Conservation (phyloP, 495 filamentous ascomycete genomes). For the Penicillium diatomitis region DNA sequence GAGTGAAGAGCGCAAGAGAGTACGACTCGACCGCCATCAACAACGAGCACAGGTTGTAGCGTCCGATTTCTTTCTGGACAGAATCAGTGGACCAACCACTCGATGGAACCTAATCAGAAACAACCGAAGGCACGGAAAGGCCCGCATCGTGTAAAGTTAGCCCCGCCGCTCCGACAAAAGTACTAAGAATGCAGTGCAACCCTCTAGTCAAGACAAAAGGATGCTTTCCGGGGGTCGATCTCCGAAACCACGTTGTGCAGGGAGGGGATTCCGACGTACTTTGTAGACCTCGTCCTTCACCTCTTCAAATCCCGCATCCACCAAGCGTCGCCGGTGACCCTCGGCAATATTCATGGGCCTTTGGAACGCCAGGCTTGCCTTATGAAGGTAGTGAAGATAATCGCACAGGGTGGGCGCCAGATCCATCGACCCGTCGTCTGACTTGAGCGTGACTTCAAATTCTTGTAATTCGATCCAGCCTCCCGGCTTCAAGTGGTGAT, state of each 20-base stretch:
- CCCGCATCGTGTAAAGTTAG: background rate
- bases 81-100: constrained; percentile 36
- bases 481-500: constrained; percentile 38
- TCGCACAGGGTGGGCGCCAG: constrained; percentile 23
- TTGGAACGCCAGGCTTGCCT: constrained; percentile 29
- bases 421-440: constrained; percentile 32
- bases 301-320: constrained; percentile 30
- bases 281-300: constrained; percentile 34
- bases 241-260: background rate
- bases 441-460: constrained; percentile 33
- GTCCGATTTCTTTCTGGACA: constrained; percentile 39
- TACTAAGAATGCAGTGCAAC: background rate
- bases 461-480: constrained; percentile 49
- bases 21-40: constrained; percentile 34
- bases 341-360: constrained; percentile 32
- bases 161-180: background rate
- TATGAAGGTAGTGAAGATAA: constrained; percentile 21
- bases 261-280: constrained; percentile 14
- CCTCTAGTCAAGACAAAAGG: background rate
- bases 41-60: constrained; percentile 32
- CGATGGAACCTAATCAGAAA: constrained; percentile 21
- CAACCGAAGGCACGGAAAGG: background rate
- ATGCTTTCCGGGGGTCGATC: background rate
- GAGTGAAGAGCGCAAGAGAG: constrained; percentile 40
- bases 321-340: constrained; percentile 19